These are phyloP conservation scores for Chalara sp. DNA, from an alignment of 2,329 filamentous ascomycete species.

Conservation along the genomic window DNA sequence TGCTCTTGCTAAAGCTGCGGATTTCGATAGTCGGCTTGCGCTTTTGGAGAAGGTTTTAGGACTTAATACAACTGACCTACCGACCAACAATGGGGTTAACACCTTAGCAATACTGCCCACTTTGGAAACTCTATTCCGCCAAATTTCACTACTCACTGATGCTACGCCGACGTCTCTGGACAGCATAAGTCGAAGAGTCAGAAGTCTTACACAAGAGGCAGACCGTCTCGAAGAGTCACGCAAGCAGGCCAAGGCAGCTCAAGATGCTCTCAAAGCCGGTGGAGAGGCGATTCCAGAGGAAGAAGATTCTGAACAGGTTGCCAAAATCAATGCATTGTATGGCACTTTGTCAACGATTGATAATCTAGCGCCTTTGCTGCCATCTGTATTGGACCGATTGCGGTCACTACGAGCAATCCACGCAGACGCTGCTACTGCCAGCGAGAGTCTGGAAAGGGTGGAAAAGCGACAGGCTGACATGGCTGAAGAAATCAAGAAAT, in stretches of 20 bases:
- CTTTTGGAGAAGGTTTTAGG: constrained; percentile 77
- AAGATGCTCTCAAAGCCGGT: constrained; percentile 46
- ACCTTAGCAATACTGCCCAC: constrained; percentile 64
- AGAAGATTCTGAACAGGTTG: constrained; percentile 62
- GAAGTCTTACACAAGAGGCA: constrained; percentile 64
- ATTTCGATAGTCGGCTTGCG: constrained; percentile 78
- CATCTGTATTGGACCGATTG: constrained; percentile 76
- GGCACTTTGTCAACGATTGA: constrained; percentile 84
- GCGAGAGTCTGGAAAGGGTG: constrained; percentile 67
- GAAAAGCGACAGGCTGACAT: constrained; percentile 78
- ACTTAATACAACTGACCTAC: constrained; percentile 61
- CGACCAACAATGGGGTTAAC: constrained; percentile 45
- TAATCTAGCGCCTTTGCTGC: constrained; percentile 75
- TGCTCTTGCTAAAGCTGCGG: constrained; percentile 71
- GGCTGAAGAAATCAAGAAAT: constrained; percentile 75
- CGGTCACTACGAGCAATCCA: constrained; percentile 80
- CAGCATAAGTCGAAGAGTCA: constrained; percentile 61
- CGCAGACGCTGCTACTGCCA: constrained; percentile 76
- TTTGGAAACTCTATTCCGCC: constrained; percentile 72
- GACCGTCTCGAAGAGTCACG: constrained; percentile 62
- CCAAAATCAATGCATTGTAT: constrained; percentile 89
- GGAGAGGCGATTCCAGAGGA: constrained; percentile 36
- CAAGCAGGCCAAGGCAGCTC: constrained; percentile 52
- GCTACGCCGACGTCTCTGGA: constrained; percentile 69
- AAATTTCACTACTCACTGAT: constrained; percentile 68